Evolutionary conservation across 1,139 yeast species (phyloP).

Genomic region (Pichia sp.): DNA sequence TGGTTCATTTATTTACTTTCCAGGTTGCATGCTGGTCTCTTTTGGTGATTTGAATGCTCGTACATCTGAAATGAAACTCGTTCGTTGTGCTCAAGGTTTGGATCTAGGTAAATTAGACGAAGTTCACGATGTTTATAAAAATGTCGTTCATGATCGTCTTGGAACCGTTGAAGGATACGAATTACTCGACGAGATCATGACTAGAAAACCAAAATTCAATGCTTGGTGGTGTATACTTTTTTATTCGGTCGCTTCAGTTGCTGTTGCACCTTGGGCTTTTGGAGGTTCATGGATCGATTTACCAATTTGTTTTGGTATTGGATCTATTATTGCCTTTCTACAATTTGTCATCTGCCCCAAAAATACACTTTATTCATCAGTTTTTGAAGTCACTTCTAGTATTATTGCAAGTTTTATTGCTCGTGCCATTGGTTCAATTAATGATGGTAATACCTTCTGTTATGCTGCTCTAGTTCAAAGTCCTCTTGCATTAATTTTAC

Average conservation of each 20-base stretch:
- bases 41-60: slow-evolving; percentile 93
- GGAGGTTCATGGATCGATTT: slow-evolving; percentile 90
- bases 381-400: slow-evolving; percentile 88
- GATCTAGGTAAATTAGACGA: slow-evolving; percentile 78
- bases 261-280: slow-evolving; percentile 86
- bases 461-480: slow-evolving; percentile 91
- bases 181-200: slow-evolving; percentile 64
- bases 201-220: slow-evolving; percentile 60
- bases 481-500: slow-evolving; percentile 83
- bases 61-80: slow-evolving; percentile 89
- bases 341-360: slow-evolving; percentile 83
- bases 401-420: slow-evolving; percentile 86
- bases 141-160: slow-evolving; percentile 81
- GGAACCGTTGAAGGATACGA: slow-evolving; percentile 85
- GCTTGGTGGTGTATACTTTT: slow-evolving; percentile 77
- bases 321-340: slow-evolving; percentile 76
- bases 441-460: slow-evolving; percentile 63
- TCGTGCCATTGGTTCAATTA: slow-evolving; percentile 84
- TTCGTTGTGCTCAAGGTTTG: slow-evolving; percentile 82
- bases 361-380: slow-evolving; percentile 81
- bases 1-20: slow-evolving; percentile 86
- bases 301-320: slow-evolving; percentile 80
- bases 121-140: slow-evolving; percentile 80
- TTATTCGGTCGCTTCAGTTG: slow-evolving; percentile 77
- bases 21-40: slow-evolving; percentile 92